Evolutionary conservation across 768 basidiomycete species (phyloP).

Genomic region (Fistulinella prunicolor): DNA sequence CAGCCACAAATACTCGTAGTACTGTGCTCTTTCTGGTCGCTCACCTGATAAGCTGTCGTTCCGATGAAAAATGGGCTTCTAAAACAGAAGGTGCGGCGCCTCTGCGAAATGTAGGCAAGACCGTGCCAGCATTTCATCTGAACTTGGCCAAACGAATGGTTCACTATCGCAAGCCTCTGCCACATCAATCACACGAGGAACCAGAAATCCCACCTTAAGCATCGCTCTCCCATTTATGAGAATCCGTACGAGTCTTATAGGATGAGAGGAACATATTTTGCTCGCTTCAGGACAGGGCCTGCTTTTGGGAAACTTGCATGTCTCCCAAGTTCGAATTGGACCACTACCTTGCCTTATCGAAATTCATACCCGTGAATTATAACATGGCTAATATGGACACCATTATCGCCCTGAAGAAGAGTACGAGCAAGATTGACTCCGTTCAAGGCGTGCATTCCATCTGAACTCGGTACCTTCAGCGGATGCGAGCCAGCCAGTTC

Average conservation of each 20-base stretch:
- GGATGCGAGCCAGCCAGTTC: conserved; percentile 17
- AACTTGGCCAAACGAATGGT: too few relatives aligned
- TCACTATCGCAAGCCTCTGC: too few relatives aligned
- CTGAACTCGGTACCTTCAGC: conserved; percentile 26
- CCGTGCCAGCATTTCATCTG: too few relatives aligned
- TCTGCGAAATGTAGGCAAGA: conserved; percentile 27
- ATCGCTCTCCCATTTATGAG: too few relatives aligned
- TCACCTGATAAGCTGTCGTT: too few relatives aligned
- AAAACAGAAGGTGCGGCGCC: too few relatives aligned
- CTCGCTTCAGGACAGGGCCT: conserved; percentile 20
- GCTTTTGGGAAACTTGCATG: conserved; percentile 24
- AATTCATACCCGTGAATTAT: conserved; percentile 17
- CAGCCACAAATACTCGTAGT: conserved; percentile 23
- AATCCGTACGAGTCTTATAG: background rate
- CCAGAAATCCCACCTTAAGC: too few relatives aligned
- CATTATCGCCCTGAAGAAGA: conserved; percentile 22
- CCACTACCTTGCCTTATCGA: conserved; percentile 26
- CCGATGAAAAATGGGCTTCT: too few relatives aligned
- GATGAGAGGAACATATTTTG: background rate
- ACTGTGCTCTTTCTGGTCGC: conserved; percentile 25
- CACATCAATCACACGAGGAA: too few relatives aligned
- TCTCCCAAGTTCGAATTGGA: conserved; percentile 26
- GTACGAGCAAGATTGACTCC: conserved; percentile 24
- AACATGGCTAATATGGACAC: conserved; percentile 20
- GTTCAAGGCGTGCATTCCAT: conserved; percentile 28